Conservation (phyloP, 805 yeast species). For the Nakazawaea sp. region DNA sequence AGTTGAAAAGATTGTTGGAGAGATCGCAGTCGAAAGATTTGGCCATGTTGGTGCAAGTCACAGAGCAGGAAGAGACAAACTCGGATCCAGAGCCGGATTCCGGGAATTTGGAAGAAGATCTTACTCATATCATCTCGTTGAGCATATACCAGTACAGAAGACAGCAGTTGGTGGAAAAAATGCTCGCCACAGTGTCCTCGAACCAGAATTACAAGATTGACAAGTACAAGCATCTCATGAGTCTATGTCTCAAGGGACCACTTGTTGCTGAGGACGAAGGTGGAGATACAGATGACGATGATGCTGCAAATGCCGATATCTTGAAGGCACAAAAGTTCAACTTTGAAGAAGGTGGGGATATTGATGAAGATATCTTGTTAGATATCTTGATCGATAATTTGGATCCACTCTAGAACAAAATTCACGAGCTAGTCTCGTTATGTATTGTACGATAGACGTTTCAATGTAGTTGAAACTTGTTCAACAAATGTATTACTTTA, state of each 20-base stretch:
- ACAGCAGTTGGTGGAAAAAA: constrained; percentile 44
- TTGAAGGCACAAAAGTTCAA: not conserved
- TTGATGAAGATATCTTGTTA: constrained; percentile 11
- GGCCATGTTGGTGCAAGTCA: constrained; percentile 32
- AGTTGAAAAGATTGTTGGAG: constrained; percentile 25
- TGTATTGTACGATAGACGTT: too few species aligned
- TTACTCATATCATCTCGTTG: constrained; percentile 31
- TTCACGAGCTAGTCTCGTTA: too few species aligned
- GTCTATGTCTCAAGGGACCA: constrained; percentile 9
- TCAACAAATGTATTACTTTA: too few species aligned
- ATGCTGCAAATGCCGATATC: not conserved
- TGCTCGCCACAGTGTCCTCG: constrained; percentile 31
- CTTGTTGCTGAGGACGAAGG: not conserved
- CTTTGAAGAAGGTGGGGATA: not conserved
- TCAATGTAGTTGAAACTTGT: too few species aligned
- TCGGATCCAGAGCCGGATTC: constrained; percentile 10
- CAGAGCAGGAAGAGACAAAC: constrained; percentile 21
- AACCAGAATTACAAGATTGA: constrained; percentile 47
- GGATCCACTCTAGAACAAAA: constrained; percentile 3
- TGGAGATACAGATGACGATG: constrained; percentile 2
- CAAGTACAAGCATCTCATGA: constrained; percentile 40
- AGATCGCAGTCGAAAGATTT: constrained; percentile 38
- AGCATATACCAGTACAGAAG: constrained; percentile 49
- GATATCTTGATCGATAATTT: constrained; percentile 10
- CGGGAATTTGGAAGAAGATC: constrained; percentile 16